phyloP scores from a whole-genome alignment of 2,329 filamentous ascomycete genomes.

The Penicillium freii region DNA sequence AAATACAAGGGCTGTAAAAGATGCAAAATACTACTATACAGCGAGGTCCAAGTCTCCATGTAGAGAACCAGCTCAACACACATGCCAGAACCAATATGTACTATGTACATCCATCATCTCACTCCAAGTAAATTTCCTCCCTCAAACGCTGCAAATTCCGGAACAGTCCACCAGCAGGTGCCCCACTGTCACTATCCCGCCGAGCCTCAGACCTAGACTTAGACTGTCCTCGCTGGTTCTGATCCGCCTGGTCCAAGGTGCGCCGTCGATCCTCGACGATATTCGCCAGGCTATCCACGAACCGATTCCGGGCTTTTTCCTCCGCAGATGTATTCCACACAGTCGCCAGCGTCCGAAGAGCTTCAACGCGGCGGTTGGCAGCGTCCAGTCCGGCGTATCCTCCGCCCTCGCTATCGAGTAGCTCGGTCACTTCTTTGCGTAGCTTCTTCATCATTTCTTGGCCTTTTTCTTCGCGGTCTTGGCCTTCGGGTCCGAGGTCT shows the following conservation, averaged over 20 bases:
- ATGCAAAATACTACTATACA: background rate
- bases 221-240: constrained; percentile 20
- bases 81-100: background rate
- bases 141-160: constrained; percentile 53
- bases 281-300: constrained; percentile 78
- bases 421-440: constrained; percentile 65
- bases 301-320: constrained; percentile 77
- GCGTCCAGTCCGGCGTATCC: constrained; percentile 64
- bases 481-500: constrained; percentile 63
- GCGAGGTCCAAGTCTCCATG: background rate
- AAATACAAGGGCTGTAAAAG: background rate
- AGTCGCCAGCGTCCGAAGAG: constrained; percentile 69
- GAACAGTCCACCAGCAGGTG: constrained; percentile 51
- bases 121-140: constrained; percentile 55
- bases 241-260: constrained; percentile 41
- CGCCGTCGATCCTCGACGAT: constrained; percentile 72
- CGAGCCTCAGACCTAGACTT: constrained; percentile 28
- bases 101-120: constrained; percentile 9
- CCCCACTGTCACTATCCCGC: constrained; percentile 35
- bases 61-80: constrained; percentile 9
- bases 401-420: constrained; percentile 61
- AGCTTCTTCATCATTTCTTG: constrained; percentile 69
- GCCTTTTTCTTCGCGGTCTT: constrained; percentile 80
- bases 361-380: constrained; percentile 71
- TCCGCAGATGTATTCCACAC: constrained; percentile 97